phyloP scores from a whole-genome alignment of 140 eudicot genomes.

The Anethum foeniculum region DNA sequence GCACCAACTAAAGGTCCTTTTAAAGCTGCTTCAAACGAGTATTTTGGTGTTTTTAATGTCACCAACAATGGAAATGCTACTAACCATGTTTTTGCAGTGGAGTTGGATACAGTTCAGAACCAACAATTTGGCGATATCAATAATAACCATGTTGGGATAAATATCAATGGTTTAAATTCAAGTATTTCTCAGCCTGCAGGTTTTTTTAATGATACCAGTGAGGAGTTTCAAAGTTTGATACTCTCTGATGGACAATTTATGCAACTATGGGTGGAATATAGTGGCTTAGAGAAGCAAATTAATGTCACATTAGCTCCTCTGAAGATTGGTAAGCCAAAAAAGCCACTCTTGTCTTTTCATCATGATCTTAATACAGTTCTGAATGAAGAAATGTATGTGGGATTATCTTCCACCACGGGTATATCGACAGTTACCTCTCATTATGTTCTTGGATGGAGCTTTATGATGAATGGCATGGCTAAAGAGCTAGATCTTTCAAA shows the following conservation, averaged over 20 bases:
- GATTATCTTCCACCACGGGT: slow-evolving; percentile 12
- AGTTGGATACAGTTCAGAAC: slow-evolving; percentile 22
- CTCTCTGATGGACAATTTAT: slow-evolving; percentile 16
- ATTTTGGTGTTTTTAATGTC: slow-evolving; percentile 17
- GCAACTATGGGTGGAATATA: slow-evolving; percentile 20
- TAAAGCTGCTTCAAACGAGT: background rate
- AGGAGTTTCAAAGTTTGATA: slow-evolving; percentile 2
- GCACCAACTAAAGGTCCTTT: slow-evolving; percentile 16
- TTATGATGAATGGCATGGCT: background rate
- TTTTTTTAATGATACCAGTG: background rate
- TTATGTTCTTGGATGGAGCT: too few relatives aligned
- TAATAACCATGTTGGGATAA: slow-evolving; percentile 30
- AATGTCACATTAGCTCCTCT: slow-evolving; percentile 20
- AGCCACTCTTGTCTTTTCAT: slow-evolving; percentile 6
- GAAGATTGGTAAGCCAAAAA: background rate
- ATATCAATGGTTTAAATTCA: slow-evolving; percentile 16
- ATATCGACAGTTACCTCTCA: background rate
- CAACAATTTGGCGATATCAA: slow-evolving; percentile 9
- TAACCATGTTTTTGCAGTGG: slow-evolving; percentile 27
- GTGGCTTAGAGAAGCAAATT: background rate
- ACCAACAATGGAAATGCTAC: slow-evolving; percentile 7
- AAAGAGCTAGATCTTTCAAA: background rate
- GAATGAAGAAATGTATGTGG: slow-evolving; percentile 13
- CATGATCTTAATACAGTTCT: slow-evolving; percentile 7
- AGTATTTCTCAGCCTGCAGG: background rate